Base-by-base conservation (phyloP, 2,329 filamentous ascomycete genomes). In the Hymenoscyphus linearis region DNA sequence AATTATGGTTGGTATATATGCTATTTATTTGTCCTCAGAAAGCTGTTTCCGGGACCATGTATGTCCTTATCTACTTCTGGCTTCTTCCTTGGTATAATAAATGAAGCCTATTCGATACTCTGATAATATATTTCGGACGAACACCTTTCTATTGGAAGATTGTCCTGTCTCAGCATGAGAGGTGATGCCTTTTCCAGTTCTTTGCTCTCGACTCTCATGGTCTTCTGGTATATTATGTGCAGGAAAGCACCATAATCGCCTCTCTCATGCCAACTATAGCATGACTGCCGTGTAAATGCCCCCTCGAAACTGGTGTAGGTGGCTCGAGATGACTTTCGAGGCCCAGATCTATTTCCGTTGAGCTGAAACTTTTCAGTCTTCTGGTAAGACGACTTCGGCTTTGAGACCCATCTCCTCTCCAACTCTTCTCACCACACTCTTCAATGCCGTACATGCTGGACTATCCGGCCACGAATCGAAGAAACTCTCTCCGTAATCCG, bases 401-500 rank as follows among this genome's bases (percentile, higher is more conserved):
- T 71, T 64, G 36, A 72, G 40, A 9, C 86, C 87, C 65, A 91
- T 79, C 73, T 89, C 79, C 66, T 79, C 77, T 18, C 85, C 85
- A 57, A 97, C 80, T 55, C 84, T 83, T 70, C 83, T 85, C 37
- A 99, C 93, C 10, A 99, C 93, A 37, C 80, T 80, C 76, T 85
- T 88, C 63, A 99, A 84, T 2, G 93, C 93, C 67, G 82, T 79
- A 71, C 91, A 96, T 1, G 95, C 93, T 36, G 95, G 93, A 67
- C 91, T 96, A 69, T 98, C 93, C 0, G 93, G 91, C 74, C 91
- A 99, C 26, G 86, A 88, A 71, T 98, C 93, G 71, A 98, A 90
- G 76, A 96, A 99, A 75, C 92, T 97, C 83, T 99, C 95, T 4
- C 96, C 95, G 75, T 90, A 97, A 75, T 99, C 95, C 72, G 93